A percentile compares a stretch with the other conserved stretches of the same genome.
Conservation (phyloP, 768 basidiomycete genomes). For the Leccinum aurantiacum region DNA sequence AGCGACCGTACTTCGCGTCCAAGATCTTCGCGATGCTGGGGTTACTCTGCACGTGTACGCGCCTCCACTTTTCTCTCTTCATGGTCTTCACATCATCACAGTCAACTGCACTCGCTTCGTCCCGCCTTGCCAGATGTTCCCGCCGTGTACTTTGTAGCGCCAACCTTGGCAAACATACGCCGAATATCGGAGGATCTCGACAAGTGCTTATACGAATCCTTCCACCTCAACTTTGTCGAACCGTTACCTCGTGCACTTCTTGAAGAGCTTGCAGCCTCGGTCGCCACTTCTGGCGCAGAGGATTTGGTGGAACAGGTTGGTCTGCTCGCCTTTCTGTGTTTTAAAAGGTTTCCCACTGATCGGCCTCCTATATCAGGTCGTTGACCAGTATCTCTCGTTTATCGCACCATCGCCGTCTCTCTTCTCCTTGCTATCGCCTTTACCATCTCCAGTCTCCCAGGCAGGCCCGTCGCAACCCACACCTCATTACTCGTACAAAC, state of each 20-base stretch:
- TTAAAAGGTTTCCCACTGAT: not conserved
- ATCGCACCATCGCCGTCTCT: constrained; percentile 89
- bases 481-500: constrained; percentile 67
- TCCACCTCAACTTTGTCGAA: constrained; percentile 94
- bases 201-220: constrained; percentile 87
- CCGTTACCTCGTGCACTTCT: constrained; percentile 84
- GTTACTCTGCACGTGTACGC: constrained; percentile 97
- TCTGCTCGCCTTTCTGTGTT: not conserved
- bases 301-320: constrained; percentile 78
- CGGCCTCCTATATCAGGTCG: constrained; percentile 51
- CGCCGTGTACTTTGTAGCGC: constrained; percentile 94
- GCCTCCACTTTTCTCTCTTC: constrained; percentile 3
- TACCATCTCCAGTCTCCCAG: constrained; percentile 37
- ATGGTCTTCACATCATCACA: constrained; percentile 32
- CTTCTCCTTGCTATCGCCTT: constrained; percentile 81
- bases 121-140: constrained; percentile 94
- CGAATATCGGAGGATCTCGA: constrained; percentile 93
- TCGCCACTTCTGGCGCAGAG: constrained; percentile 80
- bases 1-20: constrained; percentile 92
- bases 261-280: constrained; percentile 89
- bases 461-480: constrained; percentile 37
- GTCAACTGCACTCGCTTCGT: constrained; percentile 86
- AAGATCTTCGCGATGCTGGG: constrained; percentile 94
- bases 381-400: constrained; percentile 97
- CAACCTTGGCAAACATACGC: constrained; percentile 80